Evolutionary conservation across 192 early-diverging fungal genomes (phyloP).

Genomic region (Pilobolus umbonatus): DNA sequence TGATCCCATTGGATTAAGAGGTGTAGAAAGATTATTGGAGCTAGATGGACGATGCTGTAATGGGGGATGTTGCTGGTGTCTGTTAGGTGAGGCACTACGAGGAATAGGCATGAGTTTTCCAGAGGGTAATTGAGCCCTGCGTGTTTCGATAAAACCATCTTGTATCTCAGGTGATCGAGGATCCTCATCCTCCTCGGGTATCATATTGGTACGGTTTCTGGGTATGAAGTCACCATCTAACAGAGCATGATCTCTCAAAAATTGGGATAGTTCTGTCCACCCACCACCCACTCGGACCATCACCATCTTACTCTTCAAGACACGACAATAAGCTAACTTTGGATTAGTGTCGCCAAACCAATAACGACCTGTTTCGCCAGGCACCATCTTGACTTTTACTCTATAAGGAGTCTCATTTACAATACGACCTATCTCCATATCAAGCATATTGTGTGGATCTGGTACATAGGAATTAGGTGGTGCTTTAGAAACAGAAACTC

Average conservation of each 20-base stretch:
- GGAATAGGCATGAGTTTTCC: slow-evolving; percentile 1
- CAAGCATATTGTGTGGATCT: slow-evolving; percentile 49
- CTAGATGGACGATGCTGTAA: not conserved
- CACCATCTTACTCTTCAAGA: slow-evolving; percentile 55
- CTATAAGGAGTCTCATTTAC: slow-evolving; percentile 53
- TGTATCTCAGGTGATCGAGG: slow-evolving; percentile 9
- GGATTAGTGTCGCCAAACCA: slow-evolving; percentile 65
- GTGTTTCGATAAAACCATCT: slow-evolving; percentile 28
- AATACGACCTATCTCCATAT: slow-evolving; percentile 56
- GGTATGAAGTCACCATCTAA: slow-evolving; percentile 33
- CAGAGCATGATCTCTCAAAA: slow-evolving; percentile 32
- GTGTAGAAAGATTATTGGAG: not conserved
- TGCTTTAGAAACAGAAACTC: slow-evolving; percentile 3
- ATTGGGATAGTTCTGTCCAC: slow-evolving; percentile 34
- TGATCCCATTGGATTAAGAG: not conserved
- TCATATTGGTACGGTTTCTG: slow-evolving; percentile 5
- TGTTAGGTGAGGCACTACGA: not conserved
- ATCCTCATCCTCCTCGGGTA: slow-evolving; percentile 22
- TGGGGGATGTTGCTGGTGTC: slow-evolving; percentile 6
- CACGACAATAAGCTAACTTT: slow-evolving; percentile 60
- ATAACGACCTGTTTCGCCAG: slow-evolving; percentile 57
- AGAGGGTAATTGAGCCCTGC: slow-evolving; percentile 1
- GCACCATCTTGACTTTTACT: slow-evolving; percentile 46
- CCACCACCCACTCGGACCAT: slow-evolving; percentile 67
- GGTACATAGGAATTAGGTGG: slow-evolving; percentile 32